Evolutionary conservation across 306 rosid species (phyloP).

Genomic region (Quercus engelmannii): DNA sequence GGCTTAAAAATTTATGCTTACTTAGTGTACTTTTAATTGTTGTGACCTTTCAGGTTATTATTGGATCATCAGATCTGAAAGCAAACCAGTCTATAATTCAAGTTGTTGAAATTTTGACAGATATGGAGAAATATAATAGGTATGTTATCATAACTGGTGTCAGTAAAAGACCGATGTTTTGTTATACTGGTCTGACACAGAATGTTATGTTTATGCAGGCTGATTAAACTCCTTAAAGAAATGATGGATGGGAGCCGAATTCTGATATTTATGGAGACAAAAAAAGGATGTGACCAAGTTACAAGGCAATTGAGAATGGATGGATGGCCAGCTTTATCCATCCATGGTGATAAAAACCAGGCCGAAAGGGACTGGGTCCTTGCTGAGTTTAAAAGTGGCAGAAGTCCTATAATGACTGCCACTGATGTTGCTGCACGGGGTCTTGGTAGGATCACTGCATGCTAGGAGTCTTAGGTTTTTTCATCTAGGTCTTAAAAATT

Average conservation of each 20-base stretch:
- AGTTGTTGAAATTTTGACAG: slow-evolving; percentile 74
- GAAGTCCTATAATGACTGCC: slow-evolving; percentile 98
- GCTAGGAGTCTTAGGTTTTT: slow-evolving; percentile 57
- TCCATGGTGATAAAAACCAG: slow-evolving; percentile 98
- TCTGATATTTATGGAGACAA: slow-evolving; percentile 85
- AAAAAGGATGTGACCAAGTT: slow-evolving; percentile 89
- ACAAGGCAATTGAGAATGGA: slow-evolving; percentile 92
- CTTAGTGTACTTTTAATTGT: not conserved
- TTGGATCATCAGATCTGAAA: slow-evolving; percentile 82
- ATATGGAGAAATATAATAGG: slow-evolving; percentile 85
- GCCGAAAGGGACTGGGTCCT: slow-evolving; percentile 97
- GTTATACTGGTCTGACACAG: slow-evolving; percentile 16
- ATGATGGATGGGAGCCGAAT: slow-evolving; percentile 70
- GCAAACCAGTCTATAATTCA: slow-evolving; percentile 92
- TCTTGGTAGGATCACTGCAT: slow-evolving; percentile 97
- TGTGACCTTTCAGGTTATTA: slow-evolving; percentile 48
- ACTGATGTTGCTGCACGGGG: slow-evolving; percentile 99
- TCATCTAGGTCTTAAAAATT: slow-evolving; percentile 44
- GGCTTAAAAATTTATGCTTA: not conserved
- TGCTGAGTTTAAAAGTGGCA: slow-evolving; percentile 97
- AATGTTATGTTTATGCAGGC: slow-evolving; percentile 47
- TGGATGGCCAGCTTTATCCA: slow-evolving; percentile 98
- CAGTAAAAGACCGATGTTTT: not conserved
- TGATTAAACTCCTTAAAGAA: slow-evolving; percentile 77
- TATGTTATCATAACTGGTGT: slow-evolving; percentile 29